A percentile compares a stretch with the other conserved stretches of the same genome.
Evolutionary conservation across 2,329 filamentous ascomycete genomes (phyloP).

Genomic region (Taxawa tesnikishii): DNA sequence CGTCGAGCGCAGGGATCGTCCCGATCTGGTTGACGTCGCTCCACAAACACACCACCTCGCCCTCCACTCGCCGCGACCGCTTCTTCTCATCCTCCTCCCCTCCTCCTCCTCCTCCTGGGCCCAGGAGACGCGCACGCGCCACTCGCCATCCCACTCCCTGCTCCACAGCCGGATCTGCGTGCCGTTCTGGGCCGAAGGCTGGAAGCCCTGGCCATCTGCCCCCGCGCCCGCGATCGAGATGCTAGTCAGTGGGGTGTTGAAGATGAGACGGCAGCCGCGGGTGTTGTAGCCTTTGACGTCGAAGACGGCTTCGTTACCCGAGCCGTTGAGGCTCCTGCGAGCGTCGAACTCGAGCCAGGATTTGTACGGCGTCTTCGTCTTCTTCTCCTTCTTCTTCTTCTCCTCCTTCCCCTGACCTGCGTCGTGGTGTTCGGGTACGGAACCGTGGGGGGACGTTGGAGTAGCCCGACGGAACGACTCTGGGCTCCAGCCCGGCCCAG

Average conservation of each 20-base stretch:
- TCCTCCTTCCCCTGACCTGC: constrained; percentile 9
- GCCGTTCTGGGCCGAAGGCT: constrained; percentile 49
- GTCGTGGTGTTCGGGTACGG: constrained; percentile 11
- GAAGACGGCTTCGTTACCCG: constrained; percentile 41
- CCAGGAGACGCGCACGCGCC: constrained; percentile 66
- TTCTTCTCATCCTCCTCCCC: constrained; percentile 14
- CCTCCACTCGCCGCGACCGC: constrained; percentile 37
- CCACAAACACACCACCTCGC: constrained; percentile 70
- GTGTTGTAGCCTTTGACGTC: constrained; percentile 62
- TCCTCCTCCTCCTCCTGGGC: constrained; percentile 18
- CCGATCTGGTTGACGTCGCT: constrained; percentile 65
- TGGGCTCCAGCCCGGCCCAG: constrained; percentile 57
- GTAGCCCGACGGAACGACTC: constrained; percentile 35
- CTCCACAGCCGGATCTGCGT: constrained; percentile 69
- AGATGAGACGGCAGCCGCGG: constrained; percentile 62
- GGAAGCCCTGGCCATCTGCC: constrained; percentile 51
- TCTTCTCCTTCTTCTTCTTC: neutral
- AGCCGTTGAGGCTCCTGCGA: constrained; percentile 29
- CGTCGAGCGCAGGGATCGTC: constrained; percentile 71
- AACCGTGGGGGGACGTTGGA: constrained; percentile 2
- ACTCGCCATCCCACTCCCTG: constrained; percentile 62
- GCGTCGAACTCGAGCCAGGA: constrained; percentile 56
- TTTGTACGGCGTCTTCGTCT: constrained; percentile 21
- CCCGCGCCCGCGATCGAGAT: constrained; percentile 50
- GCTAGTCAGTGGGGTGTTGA: constrained; percentile 53